A percentile compares a stretch with the other conserved stretches of the same genome.
Evolutionary conservation across 805 yeast genomes (phyloP).

Genomic region (Suhomyces canberraensis): DNA sequence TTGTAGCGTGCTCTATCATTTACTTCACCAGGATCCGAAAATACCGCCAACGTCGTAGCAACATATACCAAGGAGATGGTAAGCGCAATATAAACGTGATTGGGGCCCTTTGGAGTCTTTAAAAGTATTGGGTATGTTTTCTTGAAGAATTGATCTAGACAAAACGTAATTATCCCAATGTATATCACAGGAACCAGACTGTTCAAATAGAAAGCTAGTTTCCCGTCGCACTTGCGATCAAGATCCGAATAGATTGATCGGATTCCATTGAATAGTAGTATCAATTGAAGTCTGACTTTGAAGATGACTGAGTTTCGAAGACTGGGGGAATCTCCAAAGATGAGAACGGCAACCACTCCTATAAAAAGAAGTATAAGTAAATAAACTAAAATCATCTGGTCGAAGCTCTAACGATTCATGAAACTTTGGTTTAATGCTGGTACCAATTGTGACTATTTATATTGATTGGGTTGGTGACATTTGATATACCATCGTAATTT

Average conservation of each 20-base stretch:
- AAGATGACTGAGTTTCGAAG: slow-evolving; percentile 34
- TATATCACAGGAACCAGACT: slow-evolving; percentile 48
- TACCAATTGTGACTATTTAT: no score
- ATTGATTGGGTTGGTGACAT: no score
- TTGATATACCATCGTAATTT: no score
- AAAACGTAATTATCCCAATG: slow-evolving; percentile 29
- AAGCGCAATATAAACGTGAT: slow-evolving; percentile 23
- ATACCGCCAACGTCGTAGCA: slow-evolving; percentile 37
- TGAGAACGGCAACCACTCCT: slow-evolving; percentile 23
- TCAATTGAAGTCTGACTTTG: slow-evolving; percentile 12
- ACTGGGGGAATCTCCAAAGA: slow-evolving; percentile 51
- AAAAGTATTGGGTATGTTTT: slow-evolving; percentile 22
- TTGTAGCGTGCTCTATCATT: slow-evolving; percentile 4
- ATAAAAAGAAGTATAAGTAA: background rate
- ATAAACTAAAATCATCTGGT: no score
- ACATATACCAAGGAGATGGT: slow-evolving; percentile 30
- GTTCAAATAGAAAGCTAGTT: slow-evolving; percentile 21
- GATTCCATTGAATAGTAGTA: slow-evolving; percentile 6
- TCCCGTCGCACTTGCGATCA: slow-evolving; percentile 24
- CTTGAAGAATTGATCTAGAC: slow-evolving; percentile 30
- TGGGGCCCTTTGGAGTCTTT: slow-evolving; percentile 8
- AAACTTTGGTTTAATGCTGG: no score
- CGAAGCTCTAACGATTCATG: no score
- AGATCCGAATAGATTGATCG: slow-evolving; percentile 7
- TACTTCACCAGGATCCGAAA: slow-evolving; percentile 42